Percentiles rank a stretch among this genome's conserved stretches.
phyloP scores from a whole-genome alignment of 495 filamentous ascomycete species.

The Penicillium turbatum region DNA sequence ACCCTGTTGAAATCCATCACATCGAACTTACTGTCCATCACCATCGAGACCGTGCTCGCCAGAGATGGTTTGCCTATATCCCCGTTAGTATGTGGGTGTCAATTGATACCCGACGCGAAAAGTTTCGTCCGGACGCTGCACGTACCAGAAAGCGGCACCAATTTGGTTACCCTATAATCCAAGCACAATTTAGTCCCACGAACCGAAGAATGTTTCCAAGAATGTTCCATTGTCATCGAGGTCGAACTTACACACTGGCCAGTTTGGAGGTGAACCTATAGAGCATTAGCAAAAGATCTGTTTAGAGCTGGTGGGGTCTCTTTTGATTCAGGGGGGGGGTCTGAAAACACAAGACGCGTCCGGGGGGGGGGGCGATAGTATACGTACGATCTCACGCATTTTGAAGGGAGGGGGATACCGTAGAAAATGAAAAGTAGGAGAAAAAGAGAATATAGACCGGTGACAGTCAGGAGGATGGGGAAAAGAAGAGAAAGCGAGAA shows the following conservation, averaged over 20 bases:
- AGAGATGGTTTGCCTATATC: constrained; percentile 84
- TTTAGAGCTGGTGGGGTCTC: constrained; percentile 45
- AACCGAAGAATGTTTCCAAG: constrained; percentile 6
- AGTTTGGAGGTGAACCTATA: constrained; percentile 94
- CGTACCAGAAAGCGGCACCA: constrained; percentile 97
- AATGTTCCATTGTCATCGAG: constrained; percentile 7
- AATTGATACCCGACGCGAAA: constrained; percentile 19
- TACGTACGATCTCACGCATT: constrained; percentile 94
- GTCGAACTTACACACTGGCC: constrained; percentile 83
- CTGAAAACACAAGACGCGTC: constrained; percentile 37
- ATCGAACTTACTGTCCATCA: constrained; percentile 73
- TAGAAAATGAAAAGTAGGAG: constrained; percentile 10
- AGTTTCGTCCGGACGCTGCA: constrained; percentile 20
- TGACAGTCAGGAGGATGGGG: constrained; percentile 19
- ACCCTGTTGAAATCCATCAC: constrained; percentile 12
- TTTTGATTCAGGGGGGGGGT: constrained; percentile 45
- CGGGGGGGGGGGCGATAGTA: constrained; percentile 10
- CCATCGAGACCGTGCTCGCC: constrained; percentile 98
- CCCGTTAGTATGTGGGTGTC: constrained; percentile 28
- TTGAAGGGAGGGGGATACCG: constrained; percentile 50
- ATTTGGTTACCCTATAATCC: constrained; percentile 93
- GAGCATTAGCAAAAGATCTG: constrained; percentile 33
- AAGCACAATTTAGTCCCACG: constrained; percentile 27
- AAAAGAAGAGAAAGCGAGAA: constrained; percentile 28
- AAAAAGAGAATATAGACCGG: constrained; percentile 16